Percentiles rank a stretch among this genome's conserved stretches.
Evolutionary conservation across 108 stramenopile species (phyloP).

Genomic region (Nitzschia putrida): DNA sequence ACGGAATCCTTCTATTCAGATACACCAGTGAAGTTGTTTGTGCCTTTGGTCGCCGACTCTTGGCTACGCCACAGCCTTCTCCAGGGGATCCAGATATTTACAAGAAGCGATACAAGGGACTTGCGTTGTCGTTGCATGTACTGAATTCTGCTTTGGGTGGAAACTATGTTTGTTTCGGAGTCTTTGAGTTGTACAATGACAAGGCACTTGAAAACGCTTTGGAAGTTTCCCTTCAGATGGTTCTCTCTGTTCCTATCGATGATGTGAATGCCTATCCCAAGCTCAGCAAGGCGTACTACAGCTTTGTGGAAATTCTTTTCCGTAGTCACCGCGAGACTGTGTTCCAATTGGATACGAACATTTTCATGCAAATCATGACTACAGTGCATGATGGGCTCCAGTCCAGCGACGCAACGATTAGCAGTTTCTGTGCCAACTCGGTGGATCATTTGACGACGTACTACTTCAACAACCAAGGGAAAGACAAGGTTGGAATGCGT

Average conservation of each 20-base stretch:
- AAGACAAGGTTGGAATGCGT: conserved; percentile 88
- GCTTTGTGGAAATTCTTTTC: conserved; percentile 94
- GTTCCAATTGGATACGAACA: conserved; percentile 79
- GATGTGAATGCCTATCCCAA: conserved; percentile 94
- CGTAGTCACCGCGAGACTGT: conserved; percentile 87
- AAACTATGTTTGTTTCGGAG: conserved; percentile 97
- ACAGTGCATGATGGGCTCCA: conserved; percentile 94
- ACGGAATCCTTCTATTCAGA: conserved; percentile 97
- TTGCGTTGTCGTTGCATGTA: conserved; percentile 83
- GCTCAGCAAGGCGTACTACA: conserved; percentile 91
- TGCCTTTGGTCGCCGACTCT: conserved; percentile 81
- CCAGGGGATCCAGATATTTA: conserved; percentile 76
- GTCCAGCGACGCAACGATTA: conserved; percentile 85
- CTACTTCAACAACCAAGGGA: conserved; percentile 87
- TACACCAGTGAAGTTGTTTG: conserved; percentile 91
- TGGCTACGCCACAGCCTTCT: conserved; percentile 56
- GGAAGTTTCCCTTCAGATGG: conserved; percentile 87
- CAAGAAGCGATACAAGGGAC: conserved; percentile 93
- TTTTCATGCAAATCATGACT: conserved; percentile 93
- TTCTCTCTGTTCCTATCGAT: conserved; percentile 86
- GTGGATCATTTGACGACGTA: conserved; percentile 95
- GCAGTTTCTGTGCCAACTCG: conserved; percentile 87
- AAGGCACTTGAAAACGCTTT: conserved; percentile 88
- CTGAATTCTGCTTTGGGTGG: conserved; percentile 93
- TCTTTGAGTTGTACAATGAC: conserved; percentile 96